Evolutionary conservation across 768 basidiomycete genomes (phyloP).

Genomic region (Mycena epipterygia): DNA sequence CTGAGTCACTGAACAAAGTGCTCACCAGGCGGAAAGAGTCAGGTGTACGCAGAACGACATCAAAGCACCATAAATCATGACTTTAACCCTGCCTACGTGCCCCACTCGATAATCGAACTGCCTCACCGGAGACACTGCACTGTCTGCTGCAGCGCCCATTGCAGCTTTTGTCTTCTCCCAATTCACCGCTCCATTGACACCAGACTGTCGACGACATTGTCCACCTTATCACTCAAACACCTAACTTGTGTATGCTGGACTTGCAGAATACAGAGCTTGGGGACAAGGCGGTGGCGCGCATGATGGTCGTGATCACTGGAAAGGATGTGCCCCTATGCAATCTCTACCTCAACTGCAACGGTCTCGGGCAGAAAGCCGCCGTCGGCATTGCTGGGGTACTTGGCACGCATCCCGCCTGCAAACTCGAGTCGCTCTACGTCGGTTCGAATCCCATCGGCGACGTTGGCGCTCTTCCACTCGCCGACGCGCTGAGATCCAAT

Average conservation of each 20-base stretch:
- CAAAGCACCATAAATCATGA: constrained; percentile 9
- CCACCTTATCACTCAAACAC: constrained; percentile 31
- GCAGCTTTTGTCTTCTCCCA: constrained; percentile 25
- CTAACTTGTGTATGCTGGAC: constrained; percentile 33
- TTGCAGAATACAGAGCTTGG: constrained; percentile 33
- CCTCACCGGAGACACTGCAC: background rate
- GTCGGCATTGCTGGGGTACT: constrained; percentile 25
- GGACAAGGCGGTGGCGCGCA: constrained; percentile 20
- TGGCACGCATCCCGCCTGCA: constrained; percentile 26
- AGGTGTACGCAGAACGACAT: constrained; percentile 12
- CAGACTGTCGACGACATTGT: constrained; percentile 23
- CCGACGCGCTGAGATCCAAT: too few species aligned
- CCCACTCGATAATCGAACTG: constrained; percentile 22
- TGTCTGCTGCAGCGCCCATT: background rate
- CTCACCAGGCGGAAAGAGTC: too few species aligned
- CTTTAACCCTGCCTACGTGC: constrained; percentile 16
- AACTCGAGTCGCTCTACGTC: constrained; percentile 31
- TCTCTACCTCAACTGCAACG: constrained; percentile 34
- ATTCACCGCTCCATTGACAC: constrained; percentile 27
- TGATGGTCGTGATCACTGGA: constrained; percentile 27
- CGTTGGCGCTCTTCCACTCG: constrained; percentile 24
- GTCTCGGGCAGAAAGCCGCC: constrained; percentile 30
- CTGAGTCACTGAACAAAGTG: background rate
- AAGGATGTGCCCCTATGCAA: constrained; percentile 24
- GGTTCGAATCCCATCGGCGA: constrained; percentile 34